Evolutionary conservation across 805 yeast species (phyloP).

Genomic region (Saccharomyces kudriavzevii): DNA sequence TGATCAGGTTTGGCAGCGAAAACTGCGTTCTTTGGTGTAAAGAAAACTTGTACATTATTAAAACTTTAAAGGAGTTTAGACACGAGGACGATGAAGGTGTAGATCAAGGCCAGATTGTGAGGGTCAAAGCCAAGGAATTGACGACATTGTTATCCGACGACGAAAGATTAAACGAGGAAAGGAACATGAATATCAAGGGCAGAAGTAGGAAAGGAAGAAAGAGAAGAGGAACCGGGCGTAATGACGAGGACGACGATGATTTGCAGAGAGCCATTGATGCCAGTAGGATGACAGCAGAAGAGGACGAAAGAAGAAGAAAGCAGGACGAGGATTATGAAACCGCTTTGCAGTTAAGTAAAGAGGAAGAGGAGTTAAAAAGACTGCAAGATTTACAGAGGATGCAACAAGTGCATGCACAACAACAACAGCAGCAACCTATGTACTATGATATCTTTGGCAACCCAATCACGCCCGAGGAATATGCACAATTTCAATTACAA

Average conservation of each 20-base stretch:
- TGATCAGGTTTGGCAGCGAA: conserved; percentile 78
- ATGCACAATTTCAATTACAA: conserved; percentile 20
- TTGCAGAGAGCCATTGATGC: conserved; percentile 72
- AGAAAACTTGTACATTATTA: conserved; percentile 79
- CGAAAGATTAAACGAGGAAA: conserved; percentile 65
- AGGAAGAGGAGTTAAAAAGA: conserved; percentile 23
- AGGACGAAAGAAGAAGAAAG: conserved; percentile 56
- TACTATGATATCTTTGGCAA: conserved; percentile 25
- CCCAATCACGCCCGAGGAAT: conserved; percentile 25
- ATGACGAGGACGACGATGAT: conserved; percentile 59
- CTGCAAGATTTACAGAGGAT: conserved; percentile 20
- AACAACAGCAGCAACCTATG: conserved; percentile 18
- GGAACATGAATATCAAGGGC: conserved; percentile 36
- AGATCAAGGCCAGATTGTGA: conserved; percentile 80
- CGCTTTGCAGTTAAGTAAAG: conserved; percentile 22
- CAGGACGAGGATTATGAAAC: conserved; percentile 22
- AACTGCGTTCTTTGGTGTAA: conserved; percentile 86
- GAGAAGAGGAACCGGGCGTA: conserved; percentile 21
- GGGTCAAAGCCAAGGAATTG: conserved; percentile 84
- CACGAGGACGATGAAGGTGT: conserved; percentile 65
- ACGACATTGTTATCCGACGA: conserved; percentile 70
- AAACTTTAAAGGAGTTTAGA: conserved; percentile 83
- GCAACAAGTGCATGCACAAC: conserved; percentile 14
- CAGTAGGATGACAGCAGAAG: conserved; percentile 73
- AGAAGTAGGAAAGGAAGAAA: conserved; percentile 33